A percentile compares a stretch with the other conserved stretches of the same genome.
Evolutionary conservation across 106 monocot species (phyloP).

Genomic region (Xerophyta viscosa): DNA sequence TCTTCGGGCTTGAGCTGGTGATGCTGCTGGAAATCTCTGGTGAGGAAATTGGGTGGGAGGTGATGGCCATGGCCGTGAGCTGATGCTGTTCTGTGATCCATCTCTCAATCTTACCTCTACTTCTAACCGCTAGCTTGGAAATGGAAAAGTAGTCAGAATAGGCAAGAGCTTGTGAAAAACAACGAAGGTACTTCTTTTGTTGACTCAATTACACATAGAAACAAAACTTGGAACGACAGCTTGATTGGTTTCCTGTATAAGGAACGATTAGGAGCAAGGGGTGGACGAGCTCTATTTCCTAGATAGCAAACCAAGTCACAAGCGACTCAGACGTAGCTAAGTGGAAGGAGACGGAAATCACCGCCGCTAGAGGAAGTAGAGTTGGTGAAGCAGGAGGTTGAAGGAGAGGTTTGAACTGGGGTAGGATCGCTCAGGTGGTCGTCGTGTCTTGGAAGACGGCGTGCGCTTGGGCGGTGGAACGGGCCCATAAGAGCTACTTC

Average conservation of each 20-base stretch:
- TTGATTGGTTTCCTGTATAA: no score
- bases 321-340: no score
- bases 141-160: conserved; percentile 17
- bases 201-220: not conserved
- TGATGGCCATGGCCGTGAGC: conserved; percentile 40
- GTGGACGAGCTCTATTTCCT: no score
- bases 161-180: not conserved
- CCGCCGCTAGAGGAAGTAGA: not conserved
- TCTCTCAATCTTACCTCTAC: not conserved
- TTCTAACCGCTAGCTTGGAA: conserved; percentile 1
- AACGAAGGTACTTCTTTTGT: not conserved
- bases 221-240: not conserved
- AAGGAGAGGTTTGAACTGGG: no score
- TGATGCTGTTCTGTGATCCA: conserved; percentile 37
- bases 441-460: not conserved
- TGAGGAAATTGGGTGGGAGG: conserved; percentile 50
- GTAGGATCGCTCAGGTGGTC: not conserved
- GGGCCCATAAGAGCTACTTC: not conserved
- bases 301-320: no score
- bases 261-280: no score
- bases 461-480: conserved; percentile 5
- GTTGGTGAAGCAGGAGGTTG: no score
- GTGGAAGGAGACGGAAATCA: not conserved
- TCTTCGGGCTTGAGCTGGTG: conserved; percentile 20
- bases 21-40: conserved; percentile 42